phyloP scores from a whole-genome alignment of 73 alveolate genomes.

The Blepharisma japonicum region DNA sequence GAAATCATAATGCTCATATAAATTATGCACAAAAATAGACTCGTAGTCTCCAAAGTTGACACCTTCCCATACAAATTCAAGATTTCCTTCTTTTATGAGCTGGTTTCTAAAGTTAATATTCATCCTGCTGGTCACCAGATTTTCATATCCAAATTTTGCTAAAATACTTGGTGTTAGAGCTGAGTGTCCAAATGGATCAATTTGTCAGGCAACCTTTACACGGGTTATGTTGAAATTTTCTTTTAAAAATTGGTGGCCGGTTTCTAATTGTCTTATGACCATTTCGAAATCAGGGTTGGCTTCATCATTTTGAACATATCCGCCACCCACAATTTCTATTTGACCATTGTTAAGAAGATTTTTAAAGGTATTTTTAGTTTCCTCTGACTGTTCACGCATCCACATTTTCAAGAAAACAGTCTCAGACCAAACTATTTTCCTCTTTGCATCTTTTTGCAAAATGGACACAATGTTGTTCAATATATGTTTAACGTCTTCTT shows the following conservation, averaged over 20 bases:
- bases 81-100: conserved; percentile 52
- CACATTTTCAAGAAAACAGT: conserved; percentile 35
- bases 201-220: conserved; percentile 75
- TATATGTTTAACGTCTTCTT: background rate
- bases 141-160: conserved; percentile 88
- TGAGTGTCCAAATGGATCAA: conserved; percentile 94
- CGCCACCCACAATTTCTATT: conserved; percentile 83
- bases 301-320: conserved; percentile 93
- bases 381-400: background rate
- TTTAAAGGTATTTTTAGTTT: conserved; percentile 17
- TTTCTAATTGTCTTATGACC: conserved; percentile 71
- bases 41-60: conserved; percentile 31
- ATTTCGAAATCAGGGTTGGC: conserved; percentile 86
- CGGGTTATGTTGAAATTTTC: conserved; percentile 70
- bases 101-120: conserved; percentile 73
- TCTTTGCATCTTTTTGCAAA: conserved; percentile 2
- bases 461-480: background rate
- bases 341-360: conserved; percentile 31
- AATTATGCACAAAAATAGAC: conserved; percentile 41
- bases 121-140: conserved; percentile 80
- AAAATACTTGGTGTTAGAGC: conserved; percentile 71
- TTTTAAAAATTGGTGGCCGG: conserved; percentile 71
- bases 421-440: conserved; percentile 40
- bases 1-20: conserved; percentile 47
- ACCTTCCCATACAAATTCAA: conserved; percentile 91